These are phyloP conservation scores for Trichothecium sympodiale DNA, from an alignment of 2,329 filamentous ascomycete genomes.

Conservation along the genomic window DNA sequence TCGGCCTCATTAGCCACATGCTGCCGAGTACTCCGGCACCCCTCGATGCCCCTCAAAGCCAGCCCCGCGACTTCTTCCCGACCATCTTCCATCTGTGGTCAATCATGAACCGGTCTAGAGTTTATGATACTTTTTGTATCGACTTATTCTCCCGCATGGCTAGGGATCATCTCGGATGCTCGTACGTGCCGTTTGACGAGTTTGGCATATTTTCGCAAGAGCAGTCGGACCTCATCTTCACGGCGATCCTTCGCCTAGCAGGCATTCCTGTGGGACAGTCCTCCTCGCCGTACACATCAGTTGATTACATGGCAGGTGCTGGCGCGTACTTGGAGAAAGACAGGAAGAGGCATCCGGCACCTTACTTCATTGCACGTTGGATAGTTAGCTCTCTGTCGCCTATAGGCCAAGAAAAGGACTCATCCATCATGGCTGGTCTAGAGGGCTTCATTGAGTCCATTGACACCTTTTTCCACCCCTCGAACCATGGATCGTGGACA, in stretches of 20 bases:
- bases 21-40: constrained; percentile 76
- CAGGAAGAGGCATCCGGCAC: constrained; percentile 80
- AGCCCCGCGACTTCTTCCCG: constrained; percentile 79
- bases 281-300: constrained; percentile 77
- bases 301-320: constrained; percentile 75
- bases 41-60: constrained; percentile 59
- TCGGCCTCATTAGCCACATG: constrained; percentile 74
- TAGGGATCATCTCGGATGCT: constrained; percentile 66
- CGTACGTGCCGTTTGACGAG: constrained; percentile 68
- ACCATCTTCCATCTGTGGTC: constrained; percentile 97
- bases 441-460: constrained; percentile 90
- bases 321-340: constrained; percentile 86
- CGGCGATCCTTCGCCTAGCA: constrained; percentile 74
- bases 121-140: constrained; percentile 76
- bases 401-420: constrained; percentile 61
- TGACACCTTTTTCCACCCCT: constrained; percentile 98
- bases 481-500: constrained; percentile 88
- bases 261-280: constrained; percentile 96
- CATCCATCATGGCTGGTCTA: constrained; percentile 72
- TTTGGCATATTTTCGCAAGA: constrained; percentile 88
- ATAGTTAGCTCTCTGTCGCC: constrained; percentile 90
- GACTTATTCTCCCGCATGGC: constrained; percentile 84
- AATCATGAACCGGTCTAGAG: constrained; percentile 77
- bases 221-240: constrained; percentile 88
- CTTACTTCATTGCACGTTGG: constrained; percentile 87